Percentiles rank a stretch among this genome's conserved stretches.
Evolutionary conservation across 2,329 filamentous ascomycete species (phyloP).

Genomic region (Elsinoe batatas): DNA sequence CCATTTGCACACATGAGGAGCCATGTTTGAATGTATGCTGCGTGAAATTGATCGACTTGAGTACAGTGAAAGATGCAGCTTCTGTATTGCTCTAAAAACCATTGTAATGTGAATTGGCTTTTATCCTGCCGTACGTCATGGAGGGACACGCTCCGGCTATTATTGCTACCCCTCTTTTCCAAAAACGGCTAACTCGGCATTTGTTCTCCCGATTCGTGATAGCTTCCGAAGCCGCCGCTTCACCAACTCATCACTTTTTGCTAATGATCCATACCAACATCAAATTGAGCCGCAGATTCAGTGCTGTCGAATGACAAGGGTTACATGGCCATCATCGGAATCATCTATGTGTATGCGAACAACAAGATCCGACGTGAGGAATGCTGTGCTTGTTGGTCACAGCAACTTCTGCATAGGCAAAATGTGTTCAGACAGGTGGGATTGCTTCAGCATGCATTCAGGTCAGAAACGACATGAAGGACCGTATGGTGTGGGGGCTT

Average conservation of each 20-base stretch:
- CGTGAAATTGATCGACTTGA: neutral
- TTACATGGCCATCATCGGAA: no score
- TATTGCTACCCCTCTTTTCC: constrained; percentile 1
- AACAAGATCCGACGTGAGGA: no score
- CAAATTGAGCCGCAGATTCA: no score
- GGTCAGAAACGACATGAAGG: no score
- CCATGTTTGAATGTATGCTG: constrained; percentile 10
- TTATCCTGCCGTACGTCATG: constrained; percentile 5
- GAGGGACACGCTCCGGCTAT: neutral
- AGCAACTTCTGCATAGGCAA: no score
- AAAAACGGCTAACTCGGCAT: neutral
- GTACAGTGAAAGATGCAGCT: neutral
- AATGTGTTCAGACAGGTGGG: no score
- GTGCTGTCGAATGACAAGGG: no score
- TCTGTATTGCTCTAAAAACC: neutral
- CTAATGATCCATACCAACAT: no score
- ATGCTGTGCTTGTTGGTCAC: no score
- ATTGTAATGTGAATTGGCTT: neutral
- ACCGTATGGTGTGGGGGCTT: no score
- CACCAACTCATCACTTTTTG: neutral
- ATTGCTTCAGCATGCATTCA: no score
- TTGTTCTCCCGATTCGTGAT: neutral
- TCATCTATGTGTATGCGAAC: no score
- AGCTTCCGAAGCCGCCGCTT: neutral
- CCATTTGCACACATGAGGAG: constrained; percentile 20